Evolutionary conservation across 225 moss, liverwort and hornwort genomes (phyloP), one percentile per base, ranked within the genome.

Genomic region (Antitrichia curtipendula): DNA sequence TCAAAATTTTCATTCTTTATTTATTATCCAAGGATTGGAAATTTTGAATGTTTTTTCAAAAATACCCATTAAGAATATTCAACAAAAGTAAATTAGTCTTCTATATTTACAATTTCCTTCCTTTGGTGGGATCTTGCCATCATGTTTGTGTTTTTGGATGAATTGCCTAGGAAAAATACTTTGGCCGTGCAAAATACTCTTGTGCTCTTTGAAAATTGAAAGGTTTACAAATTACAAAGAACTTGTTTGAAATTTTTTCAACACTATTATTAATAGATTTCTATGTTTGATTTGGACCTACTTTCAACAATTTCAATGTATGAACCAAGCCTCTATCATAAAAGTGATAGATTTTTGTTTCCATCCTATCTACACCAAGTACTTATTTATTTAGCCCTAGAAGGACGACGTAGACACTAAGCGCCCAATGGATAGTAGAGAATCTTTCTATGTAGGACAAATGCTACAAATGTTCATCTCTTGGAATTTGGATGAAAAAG

Each of bases 21-120:
- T 31, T 49, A 20, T 1, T 1, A 75, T 75, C 2, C 2, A 34
- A 34, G 21, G 50, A 50, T 75, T 50, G 13, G 2, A 1, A 32
- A 8, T 75, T 50, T 50, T 5, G 8, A 2, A 32, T 32, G 3
- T 34, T 50, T 8, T 34, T 32, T 75, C 21, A 34, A 50, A 75
- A 4, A 52, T 5, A 32, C 0, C 7, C 2, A 32, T 32, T 7
- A 5, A 20, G 0, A 1, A 0, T 32, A 0, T 49, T 32, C 0
- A 0, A 1, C 18, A 31, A 49, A 3, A 49, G 0, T 49, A 32
- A 49, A 70, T 70, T 41, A 25, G 8, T 70, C 8, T 41, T 9
- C 9, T 27, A 28, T 43, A 27, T 9, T 16, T 1, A 2, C 25
- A 25, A 70, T 2, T 41, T 70, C 5, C 13, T 23, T 24, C 1